Base-by-base conservation (phyloP, 768 basidiomycete species). In the Dendrothele bispora region DNA sequence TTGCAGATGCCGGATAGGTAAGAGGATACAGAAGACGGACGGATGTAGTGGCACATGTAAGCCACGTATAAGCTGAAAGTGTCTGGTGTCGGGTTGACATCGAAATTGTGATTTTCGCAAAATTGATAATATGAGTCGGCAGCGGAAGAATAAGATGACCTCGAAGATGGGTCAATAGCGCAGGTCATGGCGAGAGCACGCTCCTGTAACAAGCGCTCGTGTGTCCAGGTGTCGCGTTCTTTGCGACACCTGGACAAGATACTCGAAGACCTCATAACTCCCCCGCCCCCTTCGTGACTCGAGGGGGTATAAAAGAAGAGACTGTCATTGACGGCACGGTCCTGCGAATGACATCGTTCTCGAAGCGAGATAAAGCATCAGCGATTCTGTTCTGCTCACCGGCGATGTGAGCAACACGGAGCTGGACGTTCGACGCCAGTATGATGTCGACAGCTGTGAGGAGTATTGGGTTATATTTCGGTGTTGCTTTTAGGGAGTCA, bases 1-100 rank as follows among this genome's bases (percentile, higher is more conserved):
- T 61, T 63, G 42, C 60, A 62, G n/a, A 74, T 72, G 0, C 74
- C 71, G 1, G 72, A 72, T 0, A 76, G 59, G 54, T 76, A 76
- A 2, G 55, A 44, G 14, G 53, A 43, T 5, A 73, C 65, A 0
- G 71, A 70, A 1, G 37, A 8, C 0, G 74, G 72, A 40, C 66
- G 53, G 35, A 75, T 70, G 48, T 66, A 62, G 39, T 55, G 51
- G 2, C 49, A 64, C 62, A 67, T 71, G 56, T 58, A 77, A 2
- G 66, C 58, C 2, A 59, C 54, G 54, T 57, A 77, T 30, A 69
- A 65, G 7, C 61, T 60, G 0, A 78, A 46, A 0, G 70, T 70
- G 28, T 75, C 66, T 0, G 48, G 37, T 0, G 68, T 69, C 0
- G 66, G 71, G 11, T 64, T 54, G 12, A 65, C 24, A 5, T 56